Base-by-base conservation (phyloP, 1,284 basidiomycete genomes). In the Irpex sp. region DNA sequence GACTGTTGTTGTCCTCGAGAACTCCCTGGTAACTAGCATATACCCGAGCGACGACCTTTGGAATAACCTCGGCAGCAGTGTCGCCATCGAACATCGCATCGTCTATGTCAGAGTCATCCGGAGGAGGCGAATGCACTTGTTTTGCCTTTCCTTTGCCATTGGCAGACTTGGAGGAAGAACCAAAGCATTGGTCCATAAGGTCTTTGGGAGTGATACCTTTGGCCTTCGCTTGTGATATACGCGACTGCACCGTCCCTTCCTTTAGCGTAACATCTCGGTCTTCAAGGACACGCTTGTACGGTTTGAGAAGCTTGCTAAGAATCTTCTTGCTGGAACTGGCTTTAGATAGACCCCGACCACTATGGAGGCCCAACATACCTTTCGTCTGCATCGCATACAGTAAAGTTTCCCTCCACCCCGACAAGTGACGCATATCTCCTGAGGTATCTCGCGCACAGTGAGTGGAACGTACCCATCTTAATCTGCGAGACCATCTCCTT, bases 181-280 rank as follows among this genome's bases (percentile, higher is more conserved):
- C 62, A 31, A 61, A 17, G 15, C 60, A 54, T 15, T 68, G 60
- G 36, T 70, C 66, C 8, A 72, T 63, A 51, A 86, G 78, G 4
- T 80, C 81, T 9, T 81, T 77, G 0, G 90, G 84, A 0, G 78
- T 75, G 65, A 84, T 76, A 7, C 88, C 88, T 70, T 88, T 90
- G 1, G 92, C 84, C 74, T 97, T 97, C 5, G 90, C 89, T 67
- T 88, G 87, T 1, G 93, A 95, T 54, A 97, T 94, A 49, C 83
- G 78, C 1, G 86, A 86, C 13, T 85, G 75, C 0, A 87, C 81
- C 0, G 77, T 78, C 15, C 79, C 79, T 36, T 89, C 87, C 66
- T 89, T 91, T 54, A 95, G 74, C 0, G 78, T 75, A 3, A 90
- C 77, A 17, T 83, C 77, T 6, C 79, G 76, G 6, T 73, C 4